Base-by-base conservation (phyloP, 257 asterid genomes). In the Rhazya stricta region DNA sequence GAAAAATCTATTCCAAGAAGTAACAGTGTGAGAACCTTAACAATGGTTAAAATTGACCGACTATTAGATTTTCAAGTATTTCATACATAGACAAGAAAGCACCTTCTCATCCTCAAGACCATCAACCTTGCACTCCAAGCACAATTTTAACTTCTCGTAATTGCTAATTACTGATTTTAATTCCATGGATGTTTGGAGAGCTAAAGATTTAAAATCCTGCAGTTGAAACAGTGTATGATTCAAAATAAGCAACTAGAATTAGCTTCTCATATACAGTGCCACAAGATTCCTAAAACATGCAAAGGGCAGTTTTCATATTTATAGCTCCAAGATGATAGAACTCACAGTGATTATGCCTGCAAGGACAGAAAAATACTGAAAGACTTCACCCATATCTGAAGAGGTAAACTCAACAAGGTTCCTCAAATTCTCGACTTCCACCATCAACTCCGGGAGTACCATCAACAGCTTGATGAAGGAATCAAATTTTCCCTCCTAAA, bases 101-200 rank as follows among this genome's bases (percentile, higher is more conserved):
- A 92, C 99, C 96, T 92, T 92, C 84, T 89, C 99, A 79, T 78
- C 77, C 86, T 88, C 89, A 67, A 90, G 96, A 75, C 79, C 83
- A 72, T 77, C 71, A 79, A 92, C 73, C 81, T 86, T 88, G 76
- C 63, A 80, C 84, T 81, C 83, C 79, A 87, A 79, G 83, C 76
- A 82, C 78, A 87, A 88, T 18, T 82, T 83, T 75, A 90, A 53
- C 83, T 83, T 86, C 85, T 87, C 84, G 71, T 86, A 83, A 81
- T 81, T 77, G 79, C 74, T 82, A 78, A 77, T 74, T 42, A 84
- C 58, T 18, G 86, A 80, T 74, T 85, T 88, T 65, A 87, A 74
- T 73, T 87, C 90, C 76, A 62, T 72, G 69, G 86, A 82, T 80
- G 74, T 84, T 81, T 88, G 89, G 69, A 85, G 85, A 66, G 83